A percentile compares a stretch with the other conserved stretches of the same genome.
These are phyloP conservation scores for Prinsepia uniflora DNA, from an alignment of 306 rosid genomes.

Conservation along the genomic window DNA sequence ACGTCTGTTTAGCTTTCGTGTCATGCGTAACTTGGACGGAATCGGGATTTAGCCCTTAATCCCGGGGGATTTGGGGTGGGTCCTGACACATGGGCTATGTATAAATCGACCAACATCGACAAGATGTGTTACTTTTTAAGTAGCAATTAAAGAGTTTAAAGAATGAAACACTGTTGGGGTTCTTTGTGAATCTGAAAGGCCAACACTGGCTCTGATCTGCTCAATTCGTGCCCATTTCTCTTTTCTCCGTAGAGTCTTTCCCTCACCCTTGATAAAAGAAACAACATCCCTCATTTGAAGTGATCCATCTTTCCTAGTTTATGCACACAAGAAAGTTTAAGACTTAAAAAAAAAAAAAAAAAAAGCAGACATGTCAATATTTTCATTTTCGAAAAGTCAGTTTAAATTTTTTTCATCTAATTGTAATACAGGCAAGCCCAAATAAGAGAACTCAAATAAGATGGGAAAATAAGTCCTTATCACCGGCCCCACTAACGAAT, in stretches of 20 bases:
- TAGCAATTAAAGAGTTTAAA: neutral
- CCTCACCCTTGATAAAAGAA: conserved; percentile 80
- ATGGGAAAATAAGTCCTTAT: neutral
- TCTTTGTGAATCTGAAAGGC: conserved; percentile 95
- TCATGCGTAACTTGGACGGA: too few relatives aligned
- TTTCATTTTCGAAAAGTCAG: neutral
- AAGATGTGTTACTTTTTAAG: neutral
- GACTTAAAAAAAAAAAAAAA: conserved; percentile 17
- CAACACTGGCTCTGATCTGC: conserved; percentile 95
- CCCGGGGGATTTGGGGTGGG: too few relatives aligned
- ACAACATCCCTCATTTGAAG: conserved; percentile 80
- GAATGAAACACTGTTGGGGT: conserved; percentile 55
- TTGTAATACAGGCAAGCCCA: too few relatives aligned
- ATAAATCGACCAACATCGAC: conserved; percentile 13
- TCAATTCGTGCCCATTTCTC: conserved; percentile 88
- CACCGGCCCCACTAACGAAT: neutral
- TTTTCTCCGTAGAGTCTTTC: conserved; percentile 71
- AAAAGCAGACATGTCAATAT: neutral
- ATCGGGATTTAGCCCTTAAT: too few relatives aligned
- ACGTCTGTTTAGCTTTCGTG: too few relatives aligned
- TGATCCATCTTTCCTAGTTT: conserved; percentile 44
- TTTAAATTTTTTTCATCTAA: neutral
- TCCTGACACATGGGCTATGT: neutral
- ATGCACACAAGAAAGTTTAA: conserved; percentile 17
- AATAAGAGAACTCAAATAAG: too few relatives aligned